A percentile compares a stretch with the other conserved stretches of the same genome.
phyloP scores from a whole-genome alignment of 108 stramenopile species.

The Discostella stelligeroides region DNA sequence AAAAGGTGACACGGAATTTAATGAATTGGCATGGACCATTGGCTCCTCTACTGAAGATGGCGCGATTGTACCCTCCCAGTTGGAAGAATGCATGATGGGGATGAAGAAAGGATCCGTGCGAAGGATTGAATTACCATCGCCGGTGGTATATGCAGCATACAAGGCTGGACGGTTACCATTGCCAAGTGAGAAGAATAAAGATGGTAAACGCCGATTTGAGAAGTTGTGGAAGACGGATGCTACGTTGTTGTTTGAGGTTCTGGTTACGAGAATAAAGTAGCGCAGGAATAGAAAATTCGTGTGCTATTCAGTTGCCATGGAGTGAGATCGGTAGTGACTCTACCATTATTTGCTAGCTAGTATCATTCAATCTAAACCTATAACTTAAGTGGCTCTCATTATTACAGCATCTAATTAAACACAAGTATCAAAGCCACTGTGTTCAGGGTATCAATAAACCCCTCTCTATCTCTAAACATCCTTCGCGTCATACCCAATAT shows the following conservation, averaged over 20 bases:
- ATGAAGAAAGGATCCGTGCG: conserved; percentile 56
- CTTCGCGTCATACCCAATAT: background rate
- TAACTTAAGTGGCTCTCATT: too few relatives aligned
- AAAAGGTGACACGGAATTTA: conserved; percentile 74
- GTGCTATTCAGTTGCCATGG: too few relatives aligned
- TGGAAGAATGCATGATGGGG: conserved; percentile 75
- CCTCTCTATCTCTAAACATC: background rate
- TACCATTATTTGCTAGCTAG: too few relatives aligned
- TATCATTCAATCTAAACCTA: too few relatives aligned
- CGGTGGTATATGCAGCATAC: conserved; percentile 58
- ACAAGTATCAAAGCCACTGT: too few relatives aligned
- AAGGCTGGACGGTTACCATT: conserved; percentile 59
- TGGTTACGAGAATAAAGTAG: conserved; percentile 74
- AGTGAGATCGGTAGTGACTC: too few relatives aligned
- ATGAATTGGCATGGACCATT: conserved; percentile 74
- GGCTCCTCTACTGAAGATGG: conserved; percentile 20
- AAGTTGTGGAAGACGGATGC: conserved; percentile 80
- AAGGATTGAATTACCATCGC: conserved; percentile 75
- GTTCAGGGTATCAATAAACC: background rate
- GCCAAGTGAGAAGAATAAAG: conserved; percentile 69
- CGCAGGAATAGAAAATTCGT: conserved; percentile 3
- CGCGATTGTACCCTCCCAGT: conserved; percentile 58
- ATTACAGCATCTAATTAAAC: too few relatives aligned
- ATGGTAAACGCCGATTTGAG: conserved; percentile 66
- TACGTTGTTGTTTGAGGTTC: conserved; percentile 72